A percentile compares a stretch with the other conserved stretches of the same genome.
Evolutionary conservation across 1,284 basidiomycete genomes (phyloP).

Genomic region (Neonothopanus nambi): DNA sequence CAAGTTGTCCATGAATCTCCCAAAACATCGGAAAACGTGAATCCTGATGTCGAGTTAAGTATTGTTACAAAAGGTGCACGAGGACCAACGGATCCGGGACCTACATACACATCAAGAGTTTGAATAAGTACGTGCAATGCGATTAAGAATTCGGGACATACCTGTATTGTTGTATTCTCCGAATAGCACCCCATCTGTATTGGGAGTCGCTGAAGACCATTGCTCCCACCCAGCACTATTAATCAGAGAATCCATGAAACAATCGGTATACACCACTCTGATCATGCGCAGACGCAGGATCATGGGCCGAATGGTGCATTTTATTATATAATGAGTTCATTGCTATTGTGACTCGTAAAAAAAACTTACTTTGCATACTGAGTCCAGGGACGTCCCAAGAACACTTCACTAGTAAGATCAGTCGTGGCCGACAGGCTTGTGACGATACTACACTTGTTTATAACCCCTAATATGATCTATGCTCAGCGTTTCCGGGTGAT

Average conservation of each 20-base stretch:
- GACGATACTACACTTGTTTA: slow-evolving; percentile 25
- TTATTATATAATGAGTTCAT: too few species aligned
- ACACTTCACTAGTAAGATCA: slow-evolving; percentile 26
- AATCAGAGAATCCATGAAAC: too few species aligned
- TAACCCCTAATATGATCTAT: slow-evolving; percentile 22
- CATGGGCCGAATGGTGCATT: too few species aligned
- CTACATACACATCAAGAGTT: slow-evolving; percentile 17
- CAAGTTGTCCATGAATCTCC: slow-evolving; percentile 30
- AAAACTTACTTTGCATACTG: slow-evolving; percentile 21
- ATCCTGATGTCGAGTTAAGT: slow-evolving; percentile 24
- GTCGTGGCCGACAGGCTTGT: slow-evolving; percentile 20
- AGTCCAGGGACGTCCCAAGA: slow-evolving; percentile 32
- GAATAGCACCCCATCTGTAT: slow-evolving; percentile 28
- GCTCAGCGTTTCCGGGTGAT: neutral
- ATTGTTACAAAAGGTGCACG: slow-evolving; percentile 28
- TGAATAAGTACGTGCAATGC: neutral
- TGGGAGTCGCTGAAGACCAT: too few species aligned
- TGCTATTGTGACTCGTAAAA: too few species aligned
- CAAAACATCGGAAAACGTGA: slow-evolving; percentile 27
- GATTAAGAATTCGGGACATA: slow-evolving; percentile 7
- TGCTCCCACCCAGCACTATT: too few species aligned
- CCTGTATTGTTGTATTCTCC: slow-evolving; percentile 30
- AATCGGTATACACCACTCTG: too few species aligned
- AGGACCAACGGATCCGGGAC: slow-evolving; percentile 25
- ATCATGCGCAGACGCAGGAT: too few species aligned